Evolutionary conservation across 371 early-diverging fungal genomes (phyloP), one percentile per base, ranked within the genome.

Genomic region (Syncephalastrum racemosum): DNA sequence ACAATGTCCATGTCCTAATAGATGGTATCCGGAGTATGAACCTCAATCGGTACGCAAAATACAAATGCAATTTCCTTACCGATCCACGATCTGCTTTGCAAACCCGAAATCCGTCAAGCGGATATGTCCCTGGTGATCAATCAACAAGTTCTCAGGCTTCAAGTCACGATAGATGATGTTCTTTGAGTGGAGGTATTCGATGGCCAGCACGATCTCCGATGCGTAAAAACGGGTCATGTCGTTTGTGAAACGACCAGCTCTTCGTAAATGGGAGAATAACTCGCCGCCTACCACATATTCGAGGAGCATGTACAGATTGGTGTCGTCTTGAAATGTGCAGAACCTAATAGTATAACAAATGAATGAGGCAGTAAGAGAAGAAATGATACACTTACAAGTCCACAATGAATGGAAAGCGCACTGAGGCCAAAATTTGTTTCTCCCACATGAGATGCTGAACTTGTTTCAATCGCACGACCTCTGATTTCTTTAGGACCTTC

Each of bases 31-130:
- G 49, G 10, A 31, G 61, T n/a, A n/a, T n/a, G n/a, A n/a, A n/a
- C n/a, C n/a, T n/a, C n/a, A n/a, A n/a, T n/a, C n/a, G 7, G 53
- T 36, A 19, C 16, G 2, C 6, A 13, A 24, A 41, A 14, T n/a
- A 23, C 23, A 5, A 40, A 12, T 49, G 16, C 42, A 62, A 63
- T 58, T 44, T 70, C 68, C 62, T 62, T 64, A 70, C 71, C 66
- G 58, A 53, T 70, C 71, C 19, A 54, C 56, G 4, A 70, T 66
- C 39, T 47, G 62, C 22, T 94, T 95, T 39, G 97, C 94, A 81
- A 97, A 96, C 18, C 98, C 98, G 82, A 97, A 96, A 71, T 97
- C 97, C 7, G 95, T 90, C 51, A 97, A 87, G 70, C 95, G 94
- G 59, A 96, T 88, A 67, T 97, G 93, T 2, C 98, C 98, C 43